Evolutionary conservation across 108 stramenopile genomes (phyloP).

Genomic region (Nitzschia sp.): DNA sequence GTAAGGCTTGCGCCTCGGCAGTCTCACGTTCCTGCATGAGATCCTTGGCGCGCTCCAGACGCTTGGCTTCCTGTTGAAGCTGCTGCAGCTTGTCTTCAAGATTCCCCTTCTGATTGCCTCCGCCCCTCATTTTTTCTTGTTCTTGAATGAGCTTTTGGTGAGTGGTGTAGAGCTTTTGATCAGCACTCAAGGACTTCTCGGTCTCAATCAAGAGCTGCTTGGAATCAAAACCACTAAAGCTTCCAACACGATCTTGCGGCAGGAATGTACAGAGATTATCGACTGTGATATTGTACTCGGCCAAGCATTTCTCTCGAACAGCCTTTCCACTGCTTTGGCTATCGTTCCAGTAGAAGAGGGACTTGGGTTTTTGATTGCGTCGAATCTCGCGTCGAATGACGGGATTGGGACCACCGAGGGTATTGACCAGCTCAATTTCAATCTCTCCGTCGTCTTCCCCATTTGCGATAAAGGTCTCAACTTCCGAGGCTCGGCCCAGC

Average conservation of each 20-base stretch:
- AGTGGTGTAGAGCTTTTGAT: conserved; percentile 54
- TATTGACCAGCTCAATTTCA: conserved; percentile 76
- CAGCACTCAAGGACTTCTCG: conserved; percentile 67
- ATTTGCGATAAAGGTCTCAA: conserved; percentile 86
- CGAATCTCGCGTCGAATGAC: conserved; percentile 30
- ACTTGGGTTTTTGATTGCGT: conserved; percentile 19
- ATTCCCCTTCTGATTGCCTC: conserved; percentile 44
- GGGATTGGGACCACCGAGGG: conserved; percentile 12
- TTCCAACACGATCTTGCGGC: conserved; percentile 94
- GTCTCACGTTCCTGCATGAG: conserved; percentile 68
- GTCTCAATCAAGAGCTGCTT: conserved; percentile 83
- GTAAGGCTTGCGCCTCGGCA: conserved; percentile 48
- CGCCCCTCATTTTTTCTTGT: conserved; percentile 51
- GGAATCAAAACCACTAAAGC: conserved; percentile 82
- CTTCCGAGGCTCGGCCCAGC: conserved; percentile 88
- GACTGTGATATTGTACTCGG: conserved; percentile 76
- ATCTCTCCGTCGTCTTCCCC: conserved; percentile 75
- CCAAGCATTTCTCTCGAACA: conserved; percentile 61
- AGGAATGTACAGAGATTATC: conserved; percentile 96
- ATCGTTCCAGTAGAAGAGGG: conserved; percentile 24
- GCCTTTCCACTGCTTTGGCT: conserved; percentile 36
- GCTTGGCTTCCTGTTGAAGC: conserved; percentile 51
- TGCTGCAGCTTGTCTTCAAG: conserved; percentile 44
- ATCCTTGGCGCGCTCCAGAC: conserved; percentile 66
- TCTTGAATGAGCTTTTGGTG: conserved; percentile 77